phyloP scores from a whole-genome alignment of 768 basidiomycete genomes.

The Tulasnella sp. region DNA sequence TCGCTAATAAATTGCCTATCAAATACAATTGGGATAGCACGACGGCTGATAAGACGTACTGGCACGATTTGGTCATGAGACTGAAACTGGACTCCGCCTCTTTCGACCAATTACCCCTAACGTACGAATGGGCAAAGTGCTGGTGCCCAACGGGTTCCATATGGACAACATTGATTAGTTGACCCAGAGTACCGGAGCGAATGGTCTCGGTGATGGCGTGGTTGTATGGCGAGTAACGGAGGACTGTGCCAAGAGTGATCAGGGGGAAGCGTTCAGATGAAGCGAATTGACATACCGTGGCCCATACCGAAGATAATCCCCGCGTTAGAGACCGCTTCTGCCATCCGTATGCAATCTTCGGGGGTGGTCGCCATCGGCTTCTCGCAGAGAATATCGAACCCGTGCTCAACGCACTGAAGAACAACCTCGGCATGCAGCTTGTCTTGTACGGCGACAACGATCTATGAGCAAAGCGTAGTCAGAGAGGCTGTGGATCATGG shows the following conservation, averaged over 20 bases:
- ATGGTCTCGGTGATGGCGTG: conserved; percentile 56
- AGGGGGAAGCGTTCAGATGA: neutral
- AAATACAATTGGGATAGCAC: too few relatives aligned
- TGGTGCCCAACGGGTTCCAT: conserved; percentile 78
- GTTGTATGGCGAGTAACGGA: conserved; percentile 80
- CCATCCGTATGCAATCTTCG: conserved; percentile 63
- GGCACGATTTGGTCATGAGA: conserved; percentile 83
- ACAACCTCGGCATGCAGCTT: conserved; percentile 64
- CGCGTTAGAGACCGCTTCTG: conserved; percentile 52
- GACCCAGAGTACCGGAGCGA: conserved; percentile 56
- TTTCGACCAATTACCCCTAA: conserved; percentile 67
- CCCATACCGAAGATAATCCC: conserved; percentile 75
- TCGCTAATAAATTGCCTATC: conserved; percentile 38
- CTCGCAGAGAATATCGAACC: conserved; percentile 84
- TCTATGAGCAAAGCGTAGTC: too few relatives aligned
- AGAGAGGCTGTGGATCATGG: neutral
- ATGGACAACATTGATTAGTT: conserved; percentile 71
- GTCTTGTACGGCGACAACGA: conserved; percentile 66
- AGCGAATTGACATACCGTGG: conserved; percentile 41
- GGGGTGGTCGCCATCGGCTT: conserved; percentile 79
- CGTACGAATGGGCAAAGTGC: conserved; percentile 85
- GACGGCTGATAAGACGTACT: conserved; percentile 37
- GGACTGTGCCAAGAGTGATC: conserved; percentile 35
- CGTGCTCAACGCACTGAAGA: conserved; percentile 60
- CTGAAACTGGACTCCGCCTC: conserved; percentile 64